phyloP scores from a whole-genome alignment of 169 alveolate genomes.

The Besnoitia besnoiti region DNA sequence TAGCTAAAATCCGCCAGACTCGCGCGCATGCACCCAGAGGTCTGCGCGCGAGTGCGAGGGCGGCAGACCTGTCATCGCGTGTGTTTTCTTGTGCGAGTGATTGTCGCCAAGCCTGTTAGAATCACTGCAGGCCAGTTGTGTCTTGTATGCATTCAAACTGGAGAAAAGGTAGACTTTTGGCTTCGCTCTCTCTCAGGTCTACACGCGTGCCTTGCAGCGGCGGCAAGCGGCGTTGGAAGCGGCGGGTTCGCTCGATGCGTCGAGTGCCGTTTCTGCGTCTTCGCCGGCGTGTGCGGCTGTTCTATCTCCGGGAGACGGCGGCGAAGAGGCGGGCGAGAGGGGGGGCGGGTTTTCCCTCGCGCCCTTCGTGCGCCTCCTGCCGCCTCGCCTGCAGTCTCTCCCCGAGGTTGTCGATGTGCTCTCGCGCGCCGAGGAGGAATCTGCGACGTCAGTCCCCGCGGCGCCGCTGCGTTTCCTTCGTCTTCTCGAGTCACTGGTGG shows the following conservation, averaged over 20 bases:
- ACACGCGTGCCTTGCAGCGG: neutral
- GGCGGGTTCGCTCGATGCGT: neutral
- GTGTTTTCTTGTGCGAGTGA: too few relatives aligned
- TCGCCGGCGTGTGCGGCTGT: neutral
- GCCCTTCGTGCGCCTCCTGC: constrained; percentile 18
- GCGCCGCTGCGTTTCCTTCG: neutral
- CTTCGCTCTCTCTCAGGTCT: neutral
- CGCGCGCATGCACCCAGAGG: too few relatives aligned
- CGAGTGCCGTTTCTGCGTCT: neutral
- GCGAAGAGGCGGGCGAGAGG: neutral
- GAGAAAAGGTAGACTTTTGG: too few relatives aligned
- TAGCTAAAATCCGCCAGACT: too few relatives aligned
- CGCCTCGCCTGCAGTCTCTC: neutral
- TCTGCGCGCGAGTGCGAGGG: too few relatives aligned
- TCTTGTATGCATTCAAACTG: too few relatives aligned
- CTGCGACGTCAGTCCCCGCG: neutral
- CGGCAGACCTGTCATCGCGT: too few relatives aligned
- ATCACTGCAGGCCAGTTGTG: too few relatives aligned
- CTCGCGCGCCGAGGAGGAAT: neutral
- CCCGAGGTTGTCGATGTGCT: neutral
- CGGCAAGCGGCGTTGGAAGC: neutral
- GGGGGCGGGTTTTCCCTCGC: neutral
- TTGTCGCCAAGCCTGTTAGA: too few relatives aligned
- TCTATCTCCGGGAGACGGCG: too few relatives aligned
- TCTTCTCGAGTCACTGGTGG: neutral